These are phyloP conservation scores for Entonaema liquescens DNA, from an alignment of 495 filamentous ascomycete species.

Conservation along the genomic window DNA sequence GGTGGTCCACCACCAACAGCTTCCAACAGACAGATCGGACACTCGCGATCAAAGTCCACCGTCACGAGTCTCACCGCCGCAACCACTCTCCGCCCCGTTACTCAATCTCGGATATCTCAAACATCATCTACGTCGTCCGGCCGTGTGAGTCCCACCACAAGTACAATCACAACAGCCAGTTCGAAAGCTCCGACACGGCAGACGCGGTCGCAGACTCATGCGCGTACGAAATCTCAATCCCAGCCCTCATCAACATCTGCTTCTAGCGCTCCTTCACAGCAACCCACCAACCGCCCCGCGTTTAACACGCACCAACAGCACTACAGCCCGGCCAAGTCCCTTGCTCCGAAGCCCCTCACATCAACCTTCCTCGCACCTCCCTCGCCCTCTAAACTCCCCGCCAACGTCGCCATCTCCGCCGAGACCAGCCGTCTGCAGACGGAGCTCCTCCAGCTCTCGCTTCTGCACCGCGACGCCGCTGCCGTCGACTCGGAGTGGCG, in stretches of 20 bases:
- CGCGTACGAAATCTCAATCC: constrained; percentile 15
- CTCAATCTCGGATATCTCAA: constrained; percentile 35
- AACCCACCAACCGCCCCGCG: constrained; percentile 54
- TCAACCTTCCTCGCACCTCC: constrained; percentile 61
- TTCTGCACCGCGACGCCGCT: constrained; percentile 66
- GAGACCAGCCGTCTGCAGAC: constrained; percentile 72
- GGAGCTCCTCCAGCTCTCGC: constrained; percentile 75
- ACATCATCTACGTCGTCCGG: constrained; percentile 35
- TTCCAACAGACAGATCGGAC: constrained; percentile 19
- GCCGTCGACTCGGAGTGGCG: constrained; percentile 53
- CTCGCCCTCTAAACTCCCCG: constrained; percentile 60
- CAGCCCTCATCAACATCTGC: constrained; percentile 12
- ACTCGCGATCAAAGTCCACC: constrained; percentile 52
- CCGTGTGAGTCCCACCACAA: constrained; percentile 38
- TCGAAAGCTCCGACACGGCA: constrained; percentile 15
- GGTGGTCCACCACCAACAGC: constrained; percentile 29
- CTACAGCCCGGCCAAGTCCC: constrained; percentile 70
- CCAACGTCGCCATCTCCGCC: constrained; percentile 63
- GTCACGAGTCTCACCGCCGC: constrained; percentile 53
- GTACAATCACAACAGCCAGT: constrained; percentile 27
- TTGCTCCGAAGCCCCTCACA: constrained; percentile 64
- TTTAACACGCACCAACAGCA: constrained; percentile 76
- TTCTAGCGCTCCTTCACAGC: constrained; percentile 10
- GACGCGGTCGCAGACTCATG: constrained; percentile 31
- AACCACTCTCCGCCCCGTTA: constrained; percentile 53